A percentile compares a stretch with the other conserved stretches of the same genome.
phyloP scores from a whole-genome alignment of 192 early-diverging fungal genomes.

The Podila verticillata region DNA sequence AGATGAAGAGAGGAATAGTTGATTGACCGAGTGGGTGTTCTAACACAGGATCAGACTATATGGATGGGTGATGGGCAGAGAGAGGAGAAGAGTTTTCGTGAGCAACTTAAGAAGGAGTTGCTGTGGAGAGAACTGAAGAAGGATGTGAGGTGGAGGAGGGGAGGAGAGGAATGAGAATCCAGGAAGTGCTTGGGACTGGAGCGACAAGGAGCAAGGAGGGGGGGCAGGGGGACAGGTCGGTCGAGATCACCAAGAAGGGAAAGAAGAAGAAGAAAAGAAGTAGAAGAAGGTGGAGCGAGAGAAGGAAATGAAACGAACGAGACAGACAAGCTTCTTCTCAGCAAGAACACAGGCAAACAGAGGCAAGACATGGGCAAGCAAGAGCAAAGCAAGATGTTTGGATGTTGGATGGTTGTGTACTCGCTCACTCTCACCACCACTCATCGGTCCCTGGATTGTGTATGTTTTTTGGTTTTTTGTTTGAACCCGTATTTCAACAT shows the following conservation, averaged over 20 bases:
- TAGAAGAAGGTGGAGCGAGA: not conserved
- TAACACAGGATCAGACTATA: not conserved
- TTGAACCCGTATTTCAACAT: too few species aligned
- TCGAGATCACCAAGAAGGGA: slow-evolving; percentile 17
- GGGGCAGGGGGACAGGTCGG: slow-evolving; percentile 13
- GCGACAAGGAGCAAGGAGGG: not conserved
- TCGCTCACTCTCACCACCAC: too few species aligned
- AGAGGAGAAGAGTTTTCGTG: not conserved
- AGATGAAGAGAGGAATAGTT: not conserved
- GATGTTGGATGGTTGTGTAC: too few species aligned
- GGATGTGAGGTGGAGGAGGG: not conserved
- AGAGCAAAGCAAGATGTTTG: too few species aligned
- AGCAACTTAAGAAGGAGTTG: not conserved
- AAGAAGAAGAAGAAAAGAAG: not conserved
- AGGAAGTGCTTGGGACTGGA: not conserved
- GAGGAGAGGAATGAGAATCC: not conserved
- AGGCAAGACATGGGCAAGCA: too few species aligned
- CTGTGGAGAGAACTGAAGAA: not conserved
- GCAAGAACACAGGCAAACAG: too few species aligned
- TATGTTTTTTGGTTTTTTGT: too few species aligned
- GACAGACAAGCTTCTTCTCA: too few species aligned
- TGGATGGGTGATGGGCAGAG: not conserved
- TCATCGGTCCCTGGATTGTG: too few species aligned
- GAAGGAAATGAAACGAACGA: not conserved
- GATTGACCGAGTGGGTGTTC: not conserved